Conservation (phyloP, 345 rosid genomes). For the Gossypium turneri region DNA sequence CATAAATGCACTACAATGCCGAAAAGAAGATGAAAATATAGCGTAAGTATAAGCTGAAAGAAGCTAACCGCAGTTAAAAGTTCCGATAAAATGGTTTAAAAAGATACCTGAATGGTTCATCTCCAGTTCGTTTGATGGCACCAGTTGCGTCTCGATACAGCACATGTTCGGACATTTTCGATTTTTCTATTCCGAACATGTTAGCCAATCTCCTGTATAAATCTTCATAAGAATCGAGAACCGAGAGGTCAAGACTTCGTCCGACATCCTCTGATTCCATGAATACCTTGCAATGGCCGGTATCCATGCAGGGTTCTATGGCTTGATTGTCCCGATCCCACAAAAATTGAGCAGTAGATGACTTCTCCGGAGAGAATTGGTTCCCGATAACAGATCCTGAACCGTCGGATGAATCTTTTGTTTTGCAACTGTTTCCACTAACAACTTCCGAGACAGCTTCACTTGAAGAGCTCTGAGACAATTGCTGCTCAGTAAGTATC, state of each 20-base stretch:
- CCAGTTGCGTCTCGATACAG: constrained; percentile 41
- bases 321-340: constrained; percentile 38
- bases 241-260: constrained; percentile 72
- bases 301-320: constrained; percentile 39
- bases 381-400: constrained; percentile 27
- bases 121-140: constrained; percentile 43
- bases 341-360: constrained; percentile 30
- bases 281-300: constrained; percentile 88
- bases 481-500: constrained; percentile 66
- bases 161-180: constrained; percentile 49
- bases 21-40: background rate
- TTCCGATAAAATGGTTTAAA: background rate
- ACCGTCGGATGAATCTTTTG: constrained; percentile 26
- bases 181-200: constrained; percentile 70
- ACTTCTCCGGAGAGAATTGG: background rate
- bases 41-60: background rate
- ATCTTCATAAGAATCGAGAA: constrained; percentile 71
- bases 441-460: constrained; percentile 33
- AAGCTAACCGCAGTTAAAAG: background rate
- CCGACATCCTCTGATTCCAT: constrained; percentile 89
- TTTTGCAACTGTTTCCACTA: constrained; percentile 21
- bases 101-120: constrained; percentile 79
- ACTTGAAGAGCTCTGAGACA: constrained; percentile 33
- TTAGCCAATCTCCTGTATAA: constrained; percentile 51
- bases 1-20: constrained; percentile 50